These are phyloP conservation scores for Amesomyces nigricolor DNA, from an alignment of 2,329 filamentous ascomycete species.

Conservation along the genomic window DNA sequence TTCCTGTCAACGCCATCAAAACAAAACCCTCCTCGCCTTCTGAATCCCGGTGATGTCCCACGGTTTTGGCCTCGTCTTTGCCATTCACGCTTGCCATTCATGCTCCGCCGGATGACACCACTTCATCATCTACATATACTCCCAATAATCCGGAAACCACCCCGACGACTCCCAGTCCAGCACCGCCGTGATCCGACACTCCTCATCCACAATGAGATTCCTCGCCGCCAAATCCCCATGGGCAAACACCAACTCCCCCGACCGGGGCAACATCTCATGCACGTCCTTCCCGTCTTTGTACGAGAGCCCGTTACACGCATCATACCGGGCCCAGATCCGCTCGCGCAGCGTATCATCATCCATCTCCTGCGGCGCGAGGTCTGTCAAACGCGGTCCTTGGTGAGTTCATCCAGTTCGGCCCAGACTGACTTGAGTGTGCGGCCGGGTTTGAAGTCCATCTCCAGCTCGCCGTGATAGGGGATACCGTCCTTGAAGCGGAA, in stretches of 20 bases:
- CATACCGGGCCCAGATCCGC: background rate
- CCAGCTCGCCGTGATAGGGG: too few relatives aligned
- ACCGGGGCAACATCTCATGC: background rate
- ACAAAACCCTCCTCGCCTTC: background rate
- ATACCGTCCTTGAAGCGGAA: too few relatives aligned
- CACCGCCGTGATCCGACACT: background rate
- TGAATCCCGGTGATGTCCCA: background rate
- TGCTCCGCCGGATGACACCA: background rate
- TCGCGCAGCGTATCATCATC: background rate
- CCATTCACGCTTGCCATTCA: background rate
- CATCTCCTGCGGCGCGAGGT: background rate
- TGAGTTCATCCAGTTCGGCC: too few relatives aligned
- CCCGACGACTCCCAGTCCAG: background rate
- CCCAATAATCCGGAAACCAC: conserved; percentile 4
- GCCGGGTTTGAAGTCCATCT: too few relatives aligned
- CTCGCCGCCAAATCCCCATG: background rate
- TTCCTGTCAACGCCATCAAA: background rate
- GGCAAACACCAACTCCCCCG: background rate
- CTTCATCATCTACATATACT: background rate
- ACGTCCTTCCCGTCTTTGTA: background rate
- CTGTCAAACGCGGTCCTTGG: background rate
- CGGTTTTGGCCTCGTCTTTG: background rate
- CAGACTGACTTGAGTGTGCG: too few relatives aligned
- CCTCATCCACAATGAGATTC: conserved; percentile 1
- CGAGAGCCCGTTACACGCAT: background rate